Conservation (phyloP, 1,284 basidiomycete species). For the Ceratobasidium sp. region DNA sequence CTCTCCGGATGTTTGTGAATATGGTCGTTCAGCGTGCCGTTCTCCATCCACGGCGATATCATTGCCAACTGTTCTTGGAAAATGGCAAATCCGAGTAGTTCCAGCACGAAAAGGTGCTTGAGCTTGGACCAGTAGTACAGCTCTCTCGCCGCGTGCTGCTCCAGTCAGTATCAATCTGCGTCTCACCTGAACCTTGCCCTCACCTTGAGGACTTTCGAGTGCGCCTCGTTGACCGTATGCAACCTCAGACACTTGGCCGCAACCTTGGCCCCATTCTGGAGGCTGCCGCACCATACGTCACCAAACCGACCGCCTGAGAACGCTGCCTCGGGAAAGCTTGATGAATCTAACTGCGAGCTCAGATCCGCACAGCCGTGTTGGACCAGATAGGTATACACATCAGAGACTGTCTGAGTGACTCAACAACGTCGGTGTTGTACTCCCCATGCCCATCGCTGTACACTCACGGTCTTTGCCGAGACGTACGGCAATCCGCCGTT, state of each 20-base stretch:
- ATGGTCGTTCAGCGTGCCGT: not conserved
- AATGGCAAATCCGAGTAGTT: not conserved
- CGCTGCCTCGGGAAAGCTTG: not conserved
- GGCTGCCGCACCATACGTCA: not conserved
- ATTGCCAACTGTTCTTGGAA: not conserved
- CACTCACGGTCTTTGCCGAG: no score
- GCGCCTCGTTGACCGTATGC: not conserved
- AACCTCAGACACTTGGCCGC: not conserved
- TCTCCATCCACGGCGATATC: conserved; percentile 1
- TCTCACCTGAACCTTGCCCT: not conserved
- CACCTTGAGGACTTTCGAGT: not conserved
- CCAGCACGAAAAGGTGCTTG: not conserved
- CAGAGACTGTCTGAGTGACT: not conserved
- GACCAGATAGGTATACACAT: not conserved
- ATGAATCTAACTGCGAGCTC: not conserved
- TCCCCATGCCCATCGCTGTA: no score
- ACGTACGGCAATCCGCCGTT: no score
- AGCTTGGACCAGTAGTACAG: not conserved
- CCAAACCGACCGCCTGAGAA: not conserved
- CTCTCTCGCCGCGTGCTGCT: not conserved
- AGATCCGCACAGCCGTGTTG: not conserved
- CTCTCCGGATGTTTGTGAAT: not conserved
- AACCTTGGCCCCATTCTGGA: not conserved
- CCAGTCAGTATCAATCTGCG: not conserved
- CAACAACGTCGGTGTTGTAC: no score